phyloP scores from a whole-genome alignment of 257 asterid genomes.

The Salvia hispanica region DNA sequence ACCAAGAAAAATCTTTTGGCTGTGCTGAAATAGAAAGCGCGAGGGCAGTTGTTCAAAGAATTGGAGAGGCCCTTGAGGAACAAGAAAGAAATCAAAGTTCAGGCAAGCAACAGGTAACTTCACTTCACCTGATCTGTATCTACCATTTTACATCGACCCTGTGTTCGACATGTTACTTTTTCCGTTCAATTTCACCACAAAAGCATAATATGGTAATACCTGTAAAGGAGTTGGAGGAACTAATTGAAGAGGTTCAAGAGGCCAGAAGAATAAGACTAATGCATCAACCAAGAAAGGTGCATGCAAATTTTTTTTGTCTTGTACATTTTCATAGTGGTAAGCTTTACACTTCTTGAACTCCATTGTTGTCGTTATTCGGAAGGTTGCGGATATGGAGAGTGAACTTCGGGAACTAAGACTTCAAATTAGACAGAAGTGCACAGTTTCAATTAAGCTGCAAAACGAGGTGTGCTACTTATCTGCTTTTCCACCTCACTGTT shows the following conservation, averaged over 20 bases:
- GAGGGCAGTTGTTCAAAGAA: constrained; percentile 89
- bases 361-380: constrained; percentile 21
- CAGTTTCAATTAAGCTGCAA: constrained; percentile 70
- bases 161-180: background rate
- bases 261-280: constrained; percentile 74
- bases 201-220: background rate
- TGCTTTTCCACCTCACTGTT: background rate
- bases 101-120: constrained; percentile 61
- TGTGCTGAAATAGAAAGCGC: constrained; percentile 99
- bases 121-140: background rate
- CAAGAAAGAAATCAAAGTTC: constrained; percentile 78
- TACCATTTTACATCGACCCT: background rate
- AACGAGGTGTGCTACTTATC: constrained; percentile 58
- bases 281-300: constrained; percentile 70
- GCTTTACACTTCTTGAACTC: constrained; percentile 16
- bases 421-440: constrained; percentile 74
- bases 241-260: constrained; percentile 93
- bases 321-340: constrained; percentile 6
- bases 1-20: constrained; percentile 97
- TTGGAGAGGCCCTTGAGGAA: constrained; percentile 93
- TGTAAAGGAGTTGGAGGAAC: constrained; percentile 52
- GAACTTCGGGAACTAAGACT: constrained; percentile 81
- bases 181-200: background rate
- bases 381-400: constrained; percentile 97
- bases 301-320: background rate